Evolutionary conservation across 2,329 filamentous ascomycete species (phyloP), one percentile per base, ranked within the genome.

Genomic region (Onygenales sp.): DNA sequence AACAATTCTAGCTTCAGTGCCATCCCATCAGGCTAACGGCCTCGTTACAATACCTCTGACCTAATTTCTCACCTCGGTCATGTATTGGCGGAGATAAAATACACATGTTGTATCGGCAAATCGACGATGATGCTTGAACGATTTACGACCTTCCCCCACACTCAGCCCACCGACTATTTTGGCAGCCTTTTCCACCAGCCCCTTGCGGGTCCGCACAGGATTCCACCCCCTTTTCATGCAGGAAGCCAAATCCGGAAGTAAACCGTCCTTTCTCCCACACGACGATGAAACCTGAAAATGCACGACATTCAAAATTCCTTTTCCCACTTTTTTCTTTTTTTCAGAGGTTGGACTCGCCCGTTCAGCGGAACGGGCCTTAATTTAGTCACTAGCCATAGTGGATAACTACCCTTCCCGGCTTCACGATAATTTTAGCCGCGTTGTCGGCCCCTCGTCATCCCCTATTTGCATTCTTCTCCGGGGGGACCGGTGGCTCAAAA

Each of bases 241-340:
- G 21, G 17, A 31, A 39, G 46, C 46, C 46, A 49, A 49, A 49
- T 49, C 46, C 41, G 35, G 46, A 39, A 39, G 46, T 36, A 49
- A 41, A 49, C 31, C 41, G 38, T 49, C 46, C 31, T 39, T 39
- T 49, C 41, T 17, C 31, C 17, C 46, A 17, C 38, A 36, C 14
- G 10, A 31, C 35, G 46, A 49, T 49, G 46, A 36, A 48, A 48
- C 45, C n/a, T 48, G 33, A 38, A 49, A 49, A 41, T 41, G 46
- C 46, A 49, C 46, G 46, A 49, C 46, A 49, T 49, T 33, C 33
- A 39, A 39, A 39, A 31, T 49, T 21, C 35, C 35, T 49, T 39
- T 41, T 49, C 11, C 32, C 9, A 13, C 46, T 49, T 49, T 10
- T 39, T 7, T 7, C 7, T 41, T 41, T 39, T 33, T 36, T 27